phyloP scores from a whole-genome alignment of 805 yeast species.

The Vanderwaltozyma polyspora region DNA sequence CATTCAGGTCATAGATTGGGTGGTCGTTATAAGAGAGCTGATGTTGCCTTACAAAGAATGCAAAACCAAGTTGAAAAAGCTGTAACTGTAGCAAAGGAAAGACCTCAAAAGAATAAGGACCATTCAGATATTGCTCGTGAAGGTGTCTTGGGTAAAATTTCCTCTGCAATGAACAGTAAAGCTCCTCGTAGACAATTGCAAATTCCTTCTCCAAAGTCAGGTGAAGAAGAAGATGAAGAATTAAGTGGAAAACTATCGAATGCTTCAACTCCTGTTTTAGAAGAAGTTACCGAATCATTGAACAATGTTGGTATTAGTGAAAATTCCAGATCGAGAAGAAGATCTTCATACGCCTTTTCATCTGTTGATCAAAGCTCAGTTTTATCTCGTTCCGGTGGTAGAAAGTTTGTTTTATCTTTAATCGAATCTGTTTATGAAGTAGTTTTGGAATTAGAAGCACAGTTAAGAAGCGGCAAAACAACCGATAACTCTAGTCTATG shows the following conservation, averaged over 20 bases:
- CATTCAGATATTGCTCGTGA: slow-evolving; percentile 38
- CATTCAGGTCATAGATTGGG: slow-evolving; percentile 87
- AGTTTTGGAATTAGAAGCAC: slow-evolving; percentile 69
- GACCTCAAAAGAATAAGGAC: slow-evolving; percentile 52
- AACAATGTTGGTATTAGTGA: slow-evolving; percentile 22
- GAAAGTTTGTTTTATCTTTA: slow-evolving; percentile 48
- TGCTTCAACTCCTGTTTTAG: slow-evolving; percentile 17
- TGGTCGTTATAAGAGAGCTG: slow-evolving; percentile 74
- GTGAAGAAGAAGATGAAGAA: slow-evolving; percentile 36
- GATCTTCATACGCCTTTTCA: slow-evolving; percentile 27
- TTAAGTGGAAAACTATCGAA: slow-evolving; percentile 13
- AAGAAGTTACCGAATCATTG: slow-evolving; percentile 24
- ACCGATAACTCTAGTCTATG: slow-evolving; percentile 46
- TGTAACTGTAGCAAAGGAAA: slow-evolving; percentile 86
- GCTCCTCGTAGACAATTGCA: slow-evolving; percentile 82
- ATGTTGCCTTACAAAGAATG: slow-evolving; percentile 90
- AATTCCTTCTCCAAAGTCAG: slow-evolving; percentile 28
- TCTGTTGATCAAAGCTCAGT: slow-evolving; percentile 27
- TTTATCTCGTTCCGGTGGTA: slow-evolving; percentile 30
- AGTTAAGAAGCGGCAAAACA: slow-evolving; percentile 45
- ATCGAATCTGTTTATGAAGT: slow-evolving; percentile 72
- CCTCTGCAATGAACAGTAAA: slow-evolving; percentile 69
- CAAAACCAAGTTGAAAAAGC: slow-evolving; percentile 97
- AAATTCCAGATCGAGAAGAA: slow-evolving; percentile 23
- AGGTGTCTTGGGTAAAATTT: slow-evolving; percentile 84